These are phyloP conservation scores for Botrytis cinerea DNA, from an alignment of 2,329 filamentous ascomycete species.

Conservation along the genomic window DNA sequence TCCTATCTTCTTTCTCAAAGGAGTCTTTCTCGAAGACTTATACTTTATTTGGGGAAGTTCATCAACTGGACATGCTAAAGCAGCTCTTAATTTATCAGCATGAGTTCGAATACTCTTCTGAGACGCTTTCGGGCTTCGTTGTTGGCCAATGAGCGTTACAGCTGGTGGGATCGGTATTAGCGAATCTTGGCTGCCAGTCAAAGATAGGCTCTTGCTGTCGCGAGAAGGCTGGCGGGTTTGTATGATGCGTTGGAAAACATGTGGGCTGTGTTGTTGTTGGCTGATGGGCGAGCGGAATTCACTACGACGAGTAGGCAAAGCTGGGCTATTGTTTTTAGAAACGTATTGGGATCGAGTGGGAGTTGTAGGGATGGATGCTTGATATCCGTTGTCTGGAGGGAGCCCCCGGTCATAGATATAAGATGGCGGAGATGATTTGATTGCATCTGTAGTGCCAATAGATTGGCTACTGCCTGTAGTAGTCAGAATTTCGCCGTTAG, in stretches of 20 bases:
- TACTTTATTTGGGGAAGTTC: not conserved
- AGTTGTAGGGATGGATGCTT: not conserved
- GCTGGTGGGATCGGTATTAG: not conserved
- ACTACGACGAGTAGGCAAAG: not conserved
- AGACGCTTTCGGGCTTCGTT: not conserved
- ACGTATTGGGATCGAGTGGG: not conserved
- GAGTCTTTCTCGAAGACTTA: not conserved
- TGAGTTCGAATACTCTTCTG: not conserved
- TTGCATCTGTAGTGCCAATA: not conserved
- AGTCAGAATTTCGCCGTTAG: not conserved
- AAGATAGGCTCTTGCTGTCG: not conserved
- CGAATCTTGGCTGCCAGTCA: constrained; percentile 19
- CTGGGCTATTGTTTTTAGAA: not conserved
- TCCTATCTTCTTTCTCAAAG: constrained; percentile 14
- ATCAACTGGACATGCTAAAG: constrained; percentile 11
- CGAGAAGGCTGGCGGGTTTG: not conserved
- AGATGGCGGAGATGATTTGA: not conserved
- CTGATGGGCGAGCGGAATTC: not conserved
- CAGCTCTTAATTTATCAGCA: constrained; percentile 17
- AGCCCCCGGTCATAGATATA: no score
- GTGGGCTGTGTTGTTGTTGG: constrained; percentile 3
- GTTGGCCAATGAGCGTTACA: not conserved
- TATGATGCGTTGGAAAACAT: not conserved
- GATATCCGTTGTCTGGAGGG: not conserved
- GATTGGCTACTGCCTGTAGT: not conserved